These are phyloP conservation scores for Cupressus sempervirens DNA, from an alignment of 75 land plant species.

Conservation along the genomic window DNA sequence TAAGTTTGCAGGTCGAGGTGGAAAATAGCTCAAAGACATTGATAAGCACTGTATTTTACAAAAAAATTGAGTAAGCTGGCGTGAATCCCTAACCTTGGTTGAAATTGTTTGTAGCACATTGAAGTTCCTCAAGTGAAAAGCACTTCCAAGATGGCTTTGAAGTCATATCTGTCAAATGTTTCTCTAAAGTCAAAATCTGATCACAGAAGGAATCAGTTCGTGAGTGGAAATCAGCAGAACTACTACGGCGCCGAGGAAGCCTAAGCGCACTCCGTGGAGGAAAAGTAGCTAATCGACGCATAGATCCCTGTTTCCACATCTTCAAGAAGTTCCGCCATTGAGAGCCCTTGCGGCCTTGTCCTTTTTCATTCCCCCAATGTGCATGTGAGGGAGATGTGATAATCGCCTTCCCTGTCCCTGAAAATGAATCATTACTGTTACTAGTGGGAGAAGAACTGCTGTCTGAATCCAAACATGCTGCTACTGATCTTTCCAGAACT, in stretches of 20 bases:
- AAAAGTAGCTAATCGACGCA: constrained; percentile 16
- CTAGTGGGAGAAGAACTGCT: constrained; percentile 19
- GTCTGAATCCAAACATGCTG: constrained; percentile 17
- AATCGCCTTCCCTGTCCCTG: constrained; percentile 5
- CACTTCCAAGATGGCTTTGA: constrained; percentile 42
- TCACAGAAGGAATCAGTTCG: neutral
- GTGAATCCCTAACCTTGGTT: constrained; percentile 29
- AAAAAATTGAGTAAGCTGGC: neutral
- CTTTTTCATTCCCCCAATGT: neutral
- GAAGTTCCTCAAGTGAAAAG: constrained; percentile 44
- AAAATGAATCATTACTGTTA: constrained; percentile 6
- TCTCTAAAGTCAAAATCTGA: neutral
- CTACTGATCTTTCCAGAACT: constrained; percentile 9
- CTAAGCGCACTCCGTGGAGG: neutral
- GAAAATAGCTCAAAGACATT: neutral
- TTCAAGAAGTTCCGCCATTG: constrained; percentile 7
- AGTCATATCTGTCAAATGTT: neutral
- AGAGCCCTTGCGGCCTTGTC: constrained; percentile 4
- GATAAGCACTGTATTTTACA: neutral
- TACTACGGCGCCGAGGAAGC: neutral
- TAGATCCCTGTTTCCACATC: constrained; percentile 15
- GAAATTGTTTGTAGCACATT: constrained; percentile 44
- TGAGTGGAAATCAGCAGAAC: neutral
- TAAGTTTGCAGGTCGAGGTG: neutral
- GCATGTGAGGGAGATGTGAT: neutral